A percentile compares a stretch with the other conserved stretches of the same genome.
Conservation (phyloP, 2,329 filamentous ascomycete species). For the Ophiostoma populinum region DNA sequence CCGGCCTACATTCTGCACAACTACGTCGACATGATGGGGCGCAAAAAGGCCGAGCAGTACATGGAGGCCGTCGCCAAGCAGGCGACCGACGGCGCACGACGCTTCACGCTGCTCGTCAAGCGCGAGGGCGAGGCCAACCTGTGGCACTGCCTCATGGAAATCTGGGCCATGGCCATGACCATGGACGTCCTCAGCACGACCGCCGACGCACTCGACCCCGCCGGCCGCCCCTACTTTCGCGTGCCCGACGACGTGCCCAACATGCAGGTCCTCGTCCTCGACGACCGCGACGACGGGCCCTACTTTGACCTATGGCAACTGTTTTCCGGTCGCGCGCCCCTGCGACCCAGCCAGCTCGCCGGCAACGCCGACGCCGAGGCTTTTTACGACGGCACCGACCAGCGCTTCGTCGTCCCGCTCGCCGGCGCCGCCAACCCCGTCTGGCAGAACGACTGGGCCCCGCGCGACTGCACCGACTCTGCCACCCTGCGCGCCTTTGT, state of each 20-base stretch:
- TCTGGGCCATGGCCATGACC: slow-evolving; percentile 10
- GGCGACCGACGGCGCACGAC: not conserved
- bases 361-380: not conserved
- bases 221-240: slow-evolving; percentile 1
- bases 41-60: too few relatives aligned
- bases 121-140: slow-evolving; percentile 10
- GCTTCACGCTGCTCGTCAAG: slow-evolving; percentile 9
- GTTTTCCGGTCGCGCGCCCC: slow-evolving; percentile 16
- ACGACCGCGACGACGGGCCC: slow-evolving; percentile 18
- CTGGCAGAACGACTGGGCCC: slow-evolving; percentile 24
- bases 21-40: slow-evolving; percentile 2
- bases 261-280: slow-evolving; percentile 18
- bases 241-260: slow-evolving; percentile 6
- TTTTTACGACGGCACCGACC: slow-evolving; percentile 5
- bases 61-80: not conserved
- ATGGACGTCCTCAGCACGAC: slow-evolving; percentile 10
- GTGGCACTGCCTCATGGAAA: slow-evolving; percentile 12
- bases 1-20: slow-evolving; percentile 8
- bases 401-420: slow-evolving; percentile 22
- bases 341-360: slow-evolving; percentile 15
- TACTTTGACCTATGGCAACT: slow-evolving; percentile 22
- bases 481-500: slow-evolving; percentile 18
- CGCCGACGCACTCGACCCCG: slow-evolving; percentile 1
- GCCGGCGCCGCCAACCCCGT: slow-evolving; percentile 23
- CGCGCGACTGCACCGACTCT: slow-evolving; percentile 17